Evolutionary conservation across 768 basidiomycete genomes (phyloP), one percentile per base, ranked within the genome.

Genomic region (Amylocystis lapponica): DNA sequence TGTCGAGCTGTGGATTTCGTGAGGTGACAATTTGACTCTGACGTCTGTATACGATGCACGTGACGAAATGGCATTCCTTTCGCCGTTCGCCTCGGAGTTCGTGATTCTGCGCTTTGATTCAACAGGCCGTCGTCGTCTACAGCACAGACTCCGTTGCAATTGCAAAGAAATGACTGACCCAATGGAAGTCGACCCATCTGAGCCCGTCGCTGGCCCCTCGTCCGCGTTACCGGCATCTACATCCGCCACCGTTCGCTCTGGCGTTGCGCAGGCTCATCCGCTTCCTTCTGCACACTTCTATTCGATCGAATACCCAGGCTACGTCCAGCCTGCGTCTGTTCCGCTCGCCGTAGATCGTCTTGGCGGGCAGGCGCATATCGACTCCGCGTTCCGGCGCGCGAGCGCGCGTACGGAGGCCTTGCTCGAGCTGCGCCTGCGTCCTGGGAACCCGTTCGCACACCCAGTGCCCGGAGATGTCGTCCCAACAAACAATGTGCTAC

Each of bases 271-370:
- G 13, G 63, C 68, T 29, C 62, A 40, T 16, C 65, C 72, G 2
- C 66, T 90, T 2, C 78, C 82, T 17, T 67, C 74, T 26, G 67
- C 70, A 5, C 69, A 78, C 23, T 86, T 82, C 59, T 86, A 85
- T 57, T 84, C 89, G 4, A 70, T 95, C 48, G 93, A 96, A 62
- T 95, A 92, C 66, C 92, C 92, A 6, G 92, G 92, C 48, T 89
- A 90, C 51, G 81, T 96, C 41, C 65, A 71, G 12, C 63, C 71
- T 3, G 58, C 71, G 1, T 86, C 89, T 26, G 72, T 82, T 4
- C 70, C 79, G 0, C 51, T 69, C 14, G 88, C 83, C 2, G 61
- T 92, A 33, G 66, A 72, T 36, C 79, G 72, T 45, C 70, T 88
- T 10, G 89, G 86, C 2, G 83, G 86, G 4, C 83, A 84, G 51